These are phyloP conservation scores for Dendryphion nanum DNA, from an alignment of 2,329 filamentous ascomycete species.

Conservation along the genomic window DNA sequence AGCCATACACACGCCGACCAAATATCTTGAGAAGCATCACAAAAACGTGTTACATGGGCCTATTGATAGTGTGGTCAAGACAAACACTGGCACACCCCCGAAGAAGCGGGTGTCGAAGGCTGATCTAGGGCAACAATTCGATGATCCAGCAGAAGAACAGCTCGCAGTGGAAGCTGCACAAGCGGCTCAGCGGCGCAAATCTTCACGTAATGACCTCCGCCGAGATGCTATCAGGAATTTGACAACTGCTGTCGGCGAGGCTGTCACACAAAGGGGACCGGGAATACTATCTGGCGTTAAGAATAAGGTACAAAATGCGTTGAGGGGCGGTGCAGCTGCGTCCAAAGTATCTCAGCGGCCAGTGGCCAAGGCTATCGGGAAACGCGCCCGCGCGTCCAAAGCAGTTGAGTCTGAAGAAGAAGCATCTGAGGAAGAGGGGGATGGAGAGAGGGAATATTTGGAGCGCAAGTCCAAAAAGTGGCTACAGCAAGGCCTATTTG, in stretches of 20 bases:
- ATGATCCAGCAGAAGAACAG: constrained; percentile 30
- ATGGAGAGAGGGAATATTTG: constrained; percentile 18
- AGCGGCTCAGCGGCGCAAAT: constrained; percentile 31
- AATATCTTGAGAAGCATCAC: constrained; percentile 39
- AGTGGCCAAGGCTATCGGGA: constrained; percentile 14
- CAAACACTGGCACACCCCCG: constrained; percentile 12
- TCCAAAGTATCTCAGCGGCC: constrained; percentile 1
- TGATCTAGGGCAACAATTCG: constrained; percentile 13
- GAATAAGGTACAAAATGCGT: constrained; percentile 26
- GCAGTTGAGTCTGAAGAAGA: constrained; percentile 10
- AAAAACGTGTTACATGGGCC: constrained; percentile 35
- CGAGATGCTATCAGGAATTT: constrained; percentile 32
- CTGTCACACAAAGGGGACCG: constrained; percentile 26
- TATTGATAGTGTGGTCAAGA: constrained; percentile 15
- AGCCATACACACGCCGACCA: constrained; percentile 56
- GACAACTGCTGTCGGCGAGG: constrained; percentile 26
- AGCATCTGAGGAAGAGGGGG: constrained; percentile 8
- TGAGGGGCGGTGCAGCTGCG: constrained; percentile 28
- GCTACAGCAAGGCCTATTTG: constrained; percentile 79
- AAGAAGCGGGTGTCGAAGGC: constrained; percentile 18
- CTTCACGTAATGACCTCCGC: constrained; percentile 33
- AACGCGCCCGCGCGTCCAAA: constrained; percentile 21
- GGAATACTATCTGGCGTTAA: constrained; percentile 40
- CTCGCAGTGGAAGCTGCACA: constrained; percentile 32
- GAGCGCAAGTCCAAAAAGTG: constrained; percentile 66